Conservation (phyloP, 345 rosid genomes). For the Euphorbia lathyris region DNA sequence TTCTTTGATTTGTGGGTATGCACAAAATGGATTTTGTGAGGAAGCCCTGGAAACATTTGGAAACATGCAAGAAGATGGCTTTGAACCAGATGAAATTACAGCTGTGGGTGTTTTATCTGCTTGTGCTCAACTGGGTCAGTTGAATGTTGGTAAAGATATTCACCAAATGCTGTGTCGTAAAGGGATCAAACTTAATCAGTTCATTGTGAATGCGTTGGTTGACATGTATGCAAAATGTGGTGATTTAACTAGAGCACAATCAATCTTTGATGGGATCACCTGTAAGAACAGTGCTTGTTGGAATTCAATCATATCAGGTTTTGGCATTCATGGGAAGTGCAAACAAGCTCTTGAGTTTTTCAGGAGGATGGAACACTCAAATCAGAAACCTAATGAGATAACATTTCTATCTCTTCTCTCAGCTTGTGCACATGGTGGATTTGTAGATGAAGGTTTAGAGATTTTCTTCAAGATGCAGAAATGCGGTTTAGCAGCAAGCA, state of each 20-base stretch:
- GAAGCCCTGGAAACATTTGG: constrained; percentile 53
- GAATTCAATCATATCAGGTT: constrained; percentile 74
- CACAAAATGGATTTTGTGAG: constrained; percentile 52
- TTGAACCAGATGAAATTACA: constrained; percentile 62
- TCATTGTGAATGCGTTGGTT: constrained; percentile 46
- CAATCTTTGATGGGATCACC: constrained; percentile 49
- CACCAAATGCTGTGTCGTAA: constrained; percentile 38
- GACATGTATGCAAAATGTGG: constrained; percentile 87
- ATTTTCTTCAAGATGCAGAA: constrained; percentile 57
- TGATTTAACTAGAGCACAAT: constrained; percentile 49
- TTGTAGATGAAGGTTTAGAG: constrained; percentile 55
- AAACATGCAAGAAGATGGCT: constrained; percentile 48
- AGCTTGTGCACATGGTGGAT: constrained; percentile 75
- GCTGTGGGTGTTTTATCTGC: constrained; percentile 61
- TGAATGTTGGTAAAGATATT: constrained; percentile 59
- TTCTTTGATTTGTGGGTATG: constrained; percentile 60
- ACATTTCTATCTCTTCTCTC: constrained; percentile 57
- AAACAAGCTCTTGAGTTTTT: constrained; percentile 61
- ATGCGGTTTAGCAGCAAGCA: constrained; percentile 34
- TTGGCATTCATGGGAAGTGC: constrained; percentile 53
- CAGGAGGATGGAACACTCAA: constrained; percentile 46
- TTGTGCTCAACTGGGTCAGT: constrained; percentile 62
- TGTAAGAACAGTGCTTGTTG: constrained; percentile 53
- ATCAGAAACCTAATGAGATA: constrained; percentile 50
- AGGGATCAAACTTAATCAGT: constrained; percentile 47